A percentile compares a stretch with the other conserved stretches of the same genome.
Evolutionary conservation across 1,139 yeast genomes (phyloP).

Genomic region (Suhomyces coccinellae): DNA sequence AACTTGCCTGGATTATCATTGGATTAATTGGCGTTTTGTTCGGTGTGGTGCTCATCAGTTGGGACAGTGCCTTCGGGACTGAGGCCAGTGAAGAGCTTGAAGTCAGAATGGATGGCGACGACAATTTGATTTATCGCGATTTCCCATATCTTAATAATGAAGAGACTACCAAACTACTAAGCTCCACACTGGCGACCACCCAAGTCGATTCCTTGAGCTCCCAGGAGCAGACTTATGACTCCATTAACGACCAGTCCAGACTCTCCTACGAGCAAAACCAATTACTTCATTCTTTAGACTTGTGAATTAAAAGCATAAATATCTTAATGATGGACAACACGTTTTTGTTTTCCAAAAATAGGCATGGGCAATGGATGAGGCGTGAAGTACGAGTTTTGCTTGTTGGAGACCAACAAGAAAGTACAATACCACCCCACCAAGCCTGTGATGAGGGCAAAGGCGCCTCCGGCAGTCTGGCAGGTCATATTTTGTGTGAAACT

Average conservation of each 20-base stretch:
- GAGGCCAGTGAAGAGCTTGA: constrained; percentile 12
- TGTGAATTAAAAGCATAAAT: constrained; percentile 2
- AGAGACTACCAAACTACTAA: constrained; percentile 13
- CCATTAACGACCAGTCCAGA: constrained; percentile 2
- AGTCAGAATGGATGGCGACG: constrained; percentile 14
- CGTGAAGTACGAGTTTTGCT: constrained; percentile 30
- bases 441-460: constrained; percentile 40
- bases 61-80: constrained; percentile 42
- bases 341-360: background rate
- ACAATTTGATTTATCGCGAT: constrained; percentile 24
- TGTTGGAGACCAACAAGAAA: constrained; percentile 35
- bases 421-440: constrained; percentile 44
- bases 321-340: constrained; percentile 9
- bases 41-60: constrained; percentile 46
- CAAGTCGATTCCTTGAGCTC: constrained; percentile 5
- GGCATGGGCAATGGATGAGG: background rate
- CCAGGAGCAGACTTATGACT: constrained; percentile 2
- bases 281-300: constrained; percentile 41
- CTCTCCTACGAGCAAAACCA: constrained; percentile 53
- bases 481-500: background rate
- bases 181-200: background rate
- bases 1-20: constrained; percentile 43
- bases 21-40: constrained; percentile 60
- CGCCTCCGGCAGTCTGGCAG: constrained; percentile 27
- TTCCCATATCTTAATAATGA: constrained; percentile 13